phyloP scores from a whole-genome alignment of 2,329 filamentous ascomycete species.

The Hortaea werneckii region DNA sequence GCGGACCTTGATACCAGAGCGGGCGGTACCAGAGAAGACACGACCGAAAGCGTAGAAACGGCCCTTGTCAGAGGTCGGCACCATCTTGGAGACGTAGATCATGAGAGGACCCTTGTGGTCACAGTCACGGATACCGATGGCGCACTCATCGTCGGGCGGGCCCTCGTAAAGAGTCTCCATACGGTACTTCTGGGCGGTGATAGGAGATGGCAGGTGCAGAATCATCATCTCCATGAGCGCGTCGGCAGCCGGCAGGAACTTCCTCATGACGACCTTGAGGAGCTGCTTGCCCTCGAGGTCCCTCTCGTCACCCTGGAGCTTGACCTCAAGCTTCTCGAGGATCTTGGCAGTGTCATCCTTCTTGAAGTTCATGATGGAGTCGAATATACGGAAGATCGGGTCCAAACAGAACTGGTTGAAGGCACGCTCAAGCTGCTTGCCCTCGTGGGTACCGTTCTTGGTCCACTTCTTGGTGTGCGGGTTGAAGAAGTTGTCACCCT shows the following conservation, averaged over 20 bases:
- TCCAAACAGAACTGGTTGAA: constrained; percentile 99
- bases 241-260: constrained; percentile 96
- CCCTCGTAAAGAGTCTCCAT: constrained; percentile 98
- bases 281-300: constrained; percentile 95
- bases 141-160: constrained; percentile 81
- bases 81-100: constrained; percentile 99
- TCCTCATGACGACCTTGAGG: constrained; percentile 96
- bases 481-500: constrained; percentile 99
- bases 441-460: constrained; percentile 72
- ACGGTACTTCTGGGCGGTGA: constrained; percentile 95
- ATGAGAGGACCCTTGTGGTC: constrained; percentile 97
- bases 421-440: constrained; percentile 87
- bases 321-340: constrained; percentile 88
- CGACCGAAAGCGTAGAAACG: constrained; percentile 99
- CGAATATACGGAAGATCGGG: constrained; percentile 99
- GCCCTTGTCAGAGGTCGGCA: constrained; percentile 98
- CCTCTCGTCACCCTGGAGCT: constrained; percentile 76
- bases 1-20: constrained; percentile 97
- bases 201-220: constrained; percentile 92
- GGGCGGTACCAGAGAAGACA: constrained; percentile 98
- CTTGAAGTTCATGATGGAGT: constrained; percentile 96
- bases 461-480: constrained; percentile 99
- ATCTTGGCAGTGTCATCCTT: constrained; percentile 78
- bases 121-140: constrained; percentile 96
- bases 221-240: constrained; percentile 99